Evolutionary conservation across 169 alveolate species (phyloP).

Genomic region (Theileria parva): DNA sequence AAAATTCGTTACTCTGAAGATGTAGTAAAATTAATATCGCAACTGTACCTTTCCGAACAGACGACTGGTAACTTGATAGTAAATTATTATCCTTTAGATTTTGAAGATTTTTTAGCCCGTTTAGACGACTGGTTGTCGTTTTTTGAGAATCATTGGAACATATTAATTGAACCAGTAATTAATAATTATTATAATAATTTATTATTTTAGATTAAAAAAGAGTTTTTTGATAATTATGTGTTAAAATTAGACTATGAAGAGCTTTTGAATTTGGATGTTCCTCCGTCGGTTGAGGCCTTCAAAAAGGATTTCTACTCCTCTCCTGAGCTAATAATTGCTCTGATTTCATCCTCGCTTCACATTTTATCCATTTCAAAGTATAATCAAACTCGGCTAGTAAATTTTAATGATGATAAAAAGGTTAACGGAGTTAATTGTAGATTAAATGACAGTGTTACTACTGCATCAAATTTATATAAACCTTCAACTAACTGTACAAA

Average conservation of each 20-base stretch:
- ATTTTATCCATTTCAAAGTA: background rate
- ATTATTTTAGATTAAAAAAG: slow-evolving; percentile 6
- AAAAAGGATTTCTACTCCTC: slow-evolving; percentile 26
- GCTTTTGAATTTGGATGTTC: slow-evolving; percentile 16
- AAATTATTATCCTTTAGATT: background rate
- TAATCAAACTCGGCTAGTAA: background rate
- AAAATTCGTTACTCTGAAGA: slow-evolving; percentile 8
- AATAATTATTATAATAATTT: background rate
- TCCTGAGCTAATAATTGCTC: slow-evolving; percentile 23
- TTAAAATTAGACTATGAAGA: slow-evolving; percentile 18
- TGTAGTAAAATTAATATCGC: slow-evolving; percentile 9
- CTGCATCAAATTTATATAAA: background rate
- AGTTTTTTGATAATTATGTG: slow-evolving; percentile 26
- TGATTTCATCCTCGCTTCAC: slow-evolving; percentile 43
- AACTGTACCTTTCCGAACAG: slow-evolving; percentile 10
- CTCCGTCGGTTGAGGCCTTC: slow-evolving; percentile 34
- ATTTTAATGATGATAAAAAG: background rate
- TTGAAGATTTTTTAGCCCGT: slow-evolving; percentile 29
- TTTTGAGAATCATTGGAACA: slow-evolving; percentile 24
- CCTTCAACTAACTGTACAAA: background rate
- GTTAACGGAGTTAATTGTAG: background rate
- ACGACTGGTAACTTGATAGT: background rate
- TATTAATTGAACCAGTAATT: slow-evolving; percentile 20
- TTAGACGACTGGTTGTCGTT: slow-evolving; percentile 40
- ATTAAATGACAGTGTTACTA: background rate